Percentiles rank a stretch among this genome's conserved stretches.
phyloP scores from a whole-genome alignment of 371 early-diverging fungal genomes.

The Mucor circinelloides region DNA sequence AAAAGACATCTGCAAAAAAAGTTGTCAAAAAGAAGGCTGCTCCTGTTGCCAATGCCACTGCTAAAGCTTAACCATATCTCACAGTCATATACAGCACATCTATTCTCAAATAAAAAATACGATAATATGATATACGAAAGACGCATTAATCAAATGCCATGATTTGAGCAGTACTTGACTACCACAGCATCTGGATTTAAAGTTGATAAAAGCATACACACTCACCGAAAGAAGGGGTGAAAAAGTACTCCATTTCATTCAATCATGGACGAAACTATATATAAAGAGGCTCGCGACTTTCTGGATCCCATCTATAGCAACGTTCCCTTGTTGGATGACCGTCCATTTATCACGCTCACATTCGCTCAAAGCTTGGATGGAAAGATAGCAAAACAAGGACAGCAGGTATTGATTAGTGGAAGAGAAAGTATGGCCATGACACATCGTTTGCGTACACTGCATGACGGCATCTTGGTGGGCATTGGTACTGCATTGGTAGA shows the following conservation, averaged over 20 bases:
- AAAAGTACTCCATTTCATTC: too few relatives aligned
- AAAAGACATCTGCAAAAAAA: slow-evolving; percentile 49
- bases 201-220: too few relatives aligned
- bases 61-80: too few relatives aligned
- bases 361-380: slow-evolving; percentile 91
- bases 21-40: slow-evolving; percentile 24
- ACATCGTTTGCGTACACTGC: slow-evolving; percentile 72
- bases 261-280: slow-evolving; percentile 13
- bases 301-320: slow-evolving; percentile 15
- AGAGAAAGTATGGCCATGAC: slow-evolving; percentile 80
- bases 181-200: too few relatives aligned
- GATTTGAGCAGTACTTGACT: too few relatives aligned
- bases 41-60: slow-evolving; percentile 19
- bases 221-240: too few relatives aligned
- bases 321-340: background rate
- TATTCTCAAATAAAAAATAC: slow-evolving; percentile 18
- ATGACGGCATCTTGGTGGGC: slow-evolving; percentile 91
- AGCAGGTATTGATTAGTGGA: slow-evolving; percentile 74
- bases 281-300: slow-evolving; percentile 15
- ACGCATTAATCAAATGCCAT: too few relatives aligned
- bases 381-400: slow-evolving; percentile 68
- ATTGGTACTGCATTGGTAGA: slow-evolving; percentile 84
- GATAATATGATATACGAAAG: too few relatives aligned
- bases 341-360: slow-evolving; percentile 29
- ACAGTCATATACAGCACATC: background rate